Percentiles rank a stretch among this genome's conserved stretches.
These are phyloP conservation scores for Pythium angustatum DNA, from an alignment of 352 stramenopile genomes.

Conservation along the genomic window DNA sequence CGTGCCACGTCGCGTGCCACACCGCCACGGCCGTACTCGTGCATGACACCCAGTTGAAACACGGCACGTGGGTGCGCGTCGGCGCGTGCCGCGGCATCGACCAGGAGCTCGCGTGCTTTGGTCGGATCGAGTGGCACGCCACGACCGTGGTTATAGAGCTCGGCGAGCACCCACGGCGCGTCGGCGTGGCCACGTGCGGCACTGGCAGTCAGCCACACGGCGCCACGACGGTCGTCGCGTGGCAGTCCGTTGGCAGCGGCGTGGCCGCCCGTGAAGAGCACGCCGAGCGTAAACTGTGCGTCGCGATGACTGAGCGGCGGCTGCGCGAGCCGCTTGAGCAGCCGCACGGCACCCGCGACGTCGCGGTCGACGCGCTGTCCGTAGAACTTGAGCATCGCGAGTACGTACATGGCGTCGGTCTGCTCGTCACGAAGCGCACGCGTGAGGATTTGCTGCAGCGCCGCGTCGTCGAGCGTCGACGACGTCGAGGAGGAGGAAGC, in stretches of 20 bases:
- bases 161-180: constrained; percentile 32
- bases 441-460: constrained; percentile 22
- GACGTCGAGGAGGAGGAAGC: neutral
- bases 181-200: constrained; percentile 26
- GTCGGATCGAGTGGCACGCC: constrained; percentile 15
- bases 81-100: constrained; percentile 2
- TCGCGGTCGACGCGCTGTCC: constrained; percentile 27
- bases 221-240: constrained; percentile 18
- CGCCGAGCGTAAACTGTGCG: constrained; percentile 30
- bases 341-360: constrained; percentile 18
- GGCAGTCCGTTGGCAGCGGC: neutral
- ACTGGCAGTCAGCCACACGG: constrained; percentile 23
- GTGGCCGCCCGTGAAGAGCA: constrained; percentile 25
- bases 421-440: constrained; percentile 23
- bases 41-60: constrained; percentile 31
- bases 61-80: constrained; percentile 17
- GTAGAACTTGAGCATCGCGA: constrained; percentile 34
- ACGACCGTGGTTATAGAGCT: constrained; percentile 24
- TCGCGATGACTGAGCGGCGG: constrained; percentile 22
- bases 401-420: constrained; percentile 33
- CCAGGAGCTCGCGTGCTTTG: constrained; percentile 20
- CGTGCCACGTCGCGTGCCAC: constrained; percentile 7
- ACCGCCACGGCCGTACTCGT: constrained; percentile 31
- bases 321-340: constrained; percentile 21
- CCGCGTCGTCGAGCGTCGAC: neutral